Percentiles rank a stretch among this genome's conserved stretches.
phyloP scores from a whole-genome alignment of 2,329 filamentous ascomycete genomes.

The Cladosporium halotolerans region DNA sequence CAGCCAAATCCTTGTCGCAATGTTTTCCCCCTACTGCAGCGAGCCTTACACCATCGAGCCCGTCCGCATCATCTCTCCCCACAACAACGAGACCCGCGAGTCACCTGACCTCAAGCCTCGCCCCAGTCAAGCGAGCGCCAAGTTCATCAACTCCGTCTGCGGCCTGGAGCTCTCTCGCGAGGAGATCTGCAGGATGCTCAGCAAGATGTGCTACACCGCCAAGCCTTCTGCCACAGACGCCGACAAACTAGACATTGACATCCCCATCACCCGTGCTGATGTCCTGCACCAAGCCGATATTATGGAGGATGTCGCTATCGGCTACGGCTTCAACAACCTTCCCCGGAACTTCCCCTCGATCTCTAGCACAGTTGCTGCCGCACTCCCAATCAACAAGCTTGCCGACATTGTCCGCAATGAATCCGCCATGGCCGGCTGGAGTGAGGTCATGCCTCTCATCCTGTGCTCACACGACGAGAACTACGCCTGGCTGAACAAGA shows the following conservation, averaged over 20 bases:
- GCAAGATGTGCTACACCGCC: conserved; percentile 83
- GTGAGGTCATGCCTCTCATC: conserved; percentile 90
- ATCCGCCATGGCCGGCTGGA: conserved; percentile 90
- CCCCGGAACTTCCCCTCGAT: conserved; percentile 81
- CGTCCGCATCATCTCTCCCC: conserved; percentile 82
- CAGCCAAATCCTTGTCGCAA: conserved; percentile 88
- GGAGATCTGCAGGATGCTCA: conserved; percentile 71
- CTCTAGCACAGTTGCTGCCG: conserved; percentile 77
- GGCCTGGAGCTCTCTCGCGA: conserved; percentile 70
- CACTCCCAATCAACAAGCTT: conserved; percentile 89
- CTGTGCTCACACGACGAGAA: conserved; percentile 98
- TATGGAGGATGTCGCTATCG: conserved; percentile 97
- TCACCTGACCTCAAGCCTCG: conserved; percentile 76
- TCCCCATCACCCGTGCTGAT: conserved; percentile 87
- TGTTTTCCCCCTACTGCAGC: conserved; percentile 89
- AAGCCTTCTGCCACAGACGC: conserved; percentile 63
- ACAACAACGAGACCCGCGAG: conserved; percentile 77
- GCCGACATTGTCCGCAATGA: conserved; percentile 84
- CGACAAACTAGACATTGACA: conserved; percentile 65
- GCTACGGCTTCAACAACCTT: conserved; percentile 95
- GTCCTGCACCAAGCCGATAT: conserved; percentile 95
- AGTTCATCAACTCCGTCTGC: conserved; percentile 90
- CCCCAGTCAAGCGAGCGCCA: conserved; percentile 72
- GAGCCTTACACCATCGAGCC: conserved; percentile 92
- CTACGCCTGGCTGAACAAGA: conserved; percentile 88